Base-by-base conservation (phyloP, 1,284 basidiomycete genomes). In the Naganishia liquefaciens region DNA sequence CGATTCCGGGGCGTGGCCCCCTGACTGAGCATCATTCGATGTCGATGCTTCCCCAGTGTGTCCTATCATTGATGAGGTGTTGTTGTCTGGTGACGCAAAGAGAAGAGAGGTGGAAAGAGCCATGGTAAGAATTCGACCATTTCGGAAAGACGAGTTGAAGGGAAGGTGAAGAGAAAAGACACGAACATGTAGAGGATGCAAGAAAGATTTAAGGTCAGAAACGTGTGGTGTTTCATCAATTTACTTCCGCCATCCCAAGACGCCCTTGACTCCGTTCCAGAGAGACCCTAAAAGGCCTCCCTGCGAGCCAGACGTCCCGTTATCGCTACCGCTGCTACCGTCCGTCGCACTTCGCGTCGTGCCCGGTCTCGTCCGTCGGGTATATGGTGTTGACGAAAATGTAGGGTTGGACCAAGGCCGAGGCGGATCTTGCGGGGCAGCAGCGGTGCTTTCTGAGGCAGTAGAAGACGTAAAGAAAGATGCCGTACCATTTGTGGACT, bases 401-500 rank as follows among this genome's bases (percentile, higher is more conserved):
- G 49, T 30, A 9, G 30, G 21, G 15, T 52, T 27, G n/a, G 15
- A 49, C 46, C 62, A 40, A 5, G 57, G 57, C 37, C 47, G 25
- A 17, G 63, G 21, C 27, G 63, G 44, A 42, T 40, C 46, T 40
- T 44, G 37, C 39, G 47, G 40, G 49, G 44, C 30, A 43, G 64
- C 51, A 23, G 55, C 50, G 44, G 37, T 25, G 17, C 54, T 43
- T 27, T 43, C n/a, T n/a, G 55, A 27, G 9, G 54, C 27, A n/a
- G 42, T 33, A 19, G 54, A 51, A 25, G 52, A 62, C 23, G 44
- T 43, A 37, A 52, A 54, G 54, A 44, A 40, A 42, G 52, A 43
- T 33, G 61, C 46, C 65, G 62, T 67, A 67, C 65, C 65, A 61
- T 67, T 64, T 54, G 42, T 44, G 19, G 57, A 39, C 3, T 42